These are phyloP conservation scores for Larix kaempferi DNA, from an alignment of 75 land plant species.

Conservation along the genomic window DNA sequence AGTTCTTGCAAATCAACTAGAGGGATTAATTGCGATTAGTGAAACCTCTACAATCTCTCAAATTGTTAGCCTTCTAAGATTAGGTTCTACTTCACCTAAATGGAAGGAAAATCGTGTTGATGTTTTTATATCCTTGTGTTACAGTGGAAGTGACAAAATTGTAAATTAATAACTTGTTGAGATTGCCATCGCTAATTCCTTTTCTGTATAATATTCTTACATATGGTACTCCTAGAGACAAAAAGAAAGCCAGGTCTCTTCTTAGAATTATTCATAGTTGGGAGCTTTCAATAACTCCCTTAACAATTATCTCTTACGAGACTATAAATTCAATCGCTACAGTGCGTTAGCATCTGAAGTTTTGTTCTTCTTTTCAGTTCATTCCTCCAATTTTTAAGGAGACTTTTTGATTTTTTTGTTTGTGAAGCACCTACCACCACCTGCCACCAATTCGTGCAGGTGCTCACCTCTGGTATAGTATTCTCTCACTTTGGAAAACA, in stretches of 20 bases:
- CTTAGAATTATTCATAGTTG: conserved; percentile 41
- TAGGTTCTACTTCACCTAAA: conserved; percentile 46
- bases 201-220: conserved; percentile 35
- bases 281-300: background rate
- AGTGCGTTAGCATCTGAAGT: too few relatives aligned
- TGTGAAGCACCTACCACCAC: too few relatives aligned
- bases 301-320: background rate
- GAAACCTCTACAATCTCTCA: conserved; percentile 25
- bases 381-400: too few relatives aligned
- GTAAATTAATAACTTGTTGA: conserved; percentile 26
- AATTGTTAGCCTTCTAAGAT: conserved; percentile 51
- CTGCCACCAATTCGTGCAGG: background rate
- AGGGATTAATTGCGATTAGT: conserved; percentile 39
- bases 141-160: conserved; percentile 41
- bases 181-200: conserved; percentile 1
- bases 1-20: conserved; percentile 31
- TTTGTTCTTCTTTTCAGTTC: too few relatives aligned
- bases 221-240: conserved; percentile 40
- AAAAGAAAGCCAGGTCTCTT: conserved; percentile 45
- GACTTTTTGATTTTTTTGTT: too few relatives aligned
- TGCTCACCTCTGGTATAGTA: too few relatives aligned
- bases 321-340: background rate
- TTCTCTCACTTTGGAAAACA: background rate
- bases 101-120: conserved; percentile 62
- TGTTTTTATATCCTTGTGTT: conserved; percentile 52